These are phyloP conservation scores for Aspergillus persii DNA, from an alignment of 2,329 filamentous ascomycete genomes.

Conservation along the genomic window DNA sequence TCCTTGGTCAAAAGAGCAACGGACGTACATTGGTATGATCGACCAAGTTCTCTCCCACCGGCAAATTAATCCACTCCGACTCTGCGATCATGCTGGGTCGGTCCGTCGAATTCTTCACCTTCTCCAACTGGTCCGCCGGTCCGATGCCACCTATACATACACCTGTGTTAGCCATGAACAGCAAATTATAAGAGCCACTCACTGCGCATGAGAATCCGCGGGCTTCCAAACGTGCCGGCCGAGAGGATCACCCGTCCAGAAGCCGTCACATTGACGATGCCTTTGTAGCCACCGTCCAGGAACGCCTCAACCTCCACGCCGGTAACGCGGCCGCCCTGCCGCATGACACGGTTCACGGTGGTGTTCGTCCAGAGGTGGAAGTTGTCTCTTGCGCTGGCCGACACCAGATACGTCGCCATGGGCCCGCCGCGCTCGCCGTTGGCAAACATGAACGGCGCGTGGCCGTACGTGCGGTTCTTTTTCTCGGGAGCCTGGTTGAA, in stretches of 20 bases:
- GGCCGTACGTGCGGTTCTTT: slow-evolving; percentile 9
- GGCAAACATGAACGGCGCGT: slow-evolving; percentile 9
- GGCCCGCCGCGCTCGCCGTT: slow-evolving; percentile 10
- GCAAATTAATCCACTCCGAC: slow-evolving; percentile 9
- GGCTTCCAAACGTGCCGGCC: slow-evolving; percentile 6
- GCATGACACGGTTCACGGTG: slow-evolving; percentile 7
- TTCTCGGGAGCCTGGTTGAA: slow-evolving; percentile 1
- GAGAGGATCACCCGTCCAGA: slow-evolving; percentile 7
- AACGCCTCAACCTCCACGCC: slow-evolving; percentile 12
- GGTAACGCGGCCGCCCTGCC: slow-evolving; percentile 1
- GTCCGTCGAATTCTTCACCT: slow-evolving; percentile 10
- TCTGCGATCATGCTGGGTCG: slow-evolving; percentile 6
- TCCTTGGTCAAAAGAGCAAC: not conserved
- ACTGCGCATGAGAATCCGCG: slow-evolving; percentile 12
- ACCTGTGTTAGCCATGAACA: not conserved
- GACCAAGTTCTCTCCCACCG: slow-evolving; percentile 7
- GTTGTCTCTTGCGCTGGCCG: slow-evolving; percentile 5
- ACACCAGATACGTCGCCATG: slow-evolving; percentile 9
- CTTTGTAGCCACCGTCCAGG: slow-evolving; percentile 7
- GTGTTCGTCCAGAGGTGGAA: slow-evolving; percentile 9
- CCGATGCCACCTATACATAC: slow-evolving; percentile 10
- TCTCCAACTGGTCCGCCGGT: slow-evolving; percentile 5
- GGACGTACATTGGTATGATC: slow-evolving; percentile 4
- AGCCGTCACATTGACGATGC: slow-evolving; percentile 6
- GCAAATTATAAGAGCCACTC: not conserved